Evolutionary conservation across 495 filamentous ascomycete genomes (phyloP), one percentile per base, ranked within the genome.

Genomic region (Talaromyces trachyspermus): DNA sequence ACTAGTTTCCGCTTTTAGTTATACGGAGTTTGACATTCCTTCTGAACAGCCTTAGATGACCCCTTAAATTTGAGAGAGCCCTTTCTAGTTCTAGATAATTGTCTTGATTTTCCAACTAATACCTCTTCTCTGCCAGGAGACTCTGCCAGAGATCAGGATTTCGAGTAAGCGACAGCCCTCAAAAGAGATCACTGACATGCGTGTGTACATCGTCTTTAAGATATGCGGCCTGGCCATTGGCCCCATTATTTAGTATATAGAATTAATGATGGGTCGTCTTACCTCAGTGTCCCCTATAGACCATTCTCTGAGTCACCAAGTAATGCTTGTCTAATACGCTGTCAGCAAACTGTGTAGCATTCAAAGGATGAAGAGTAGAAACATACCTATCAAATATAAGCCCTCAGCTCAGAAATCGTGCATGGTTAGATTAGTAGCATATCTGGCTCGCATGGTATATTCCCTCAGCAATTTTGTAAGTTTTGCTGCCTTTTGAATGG

Each of bases 61-160:
- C 29, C 29, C 29, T 33, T 5, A 33, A n/a, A n/a, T n/a, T 33
- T n/a, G 29, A 33, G 4, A 33, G 29, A 12, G 29, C 29, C 37
- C 11, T 33, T 23, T 51, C 55, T 29, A 46, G 54, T 46, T 40
- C 45, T 43, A 8, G 29, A 42, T 35, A 58, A 61, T 33, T 55
- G 45, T 20, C 48, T 32, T 43, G 51, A 23, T 52, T 41, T 44
- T 57, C 37, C 29, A 60, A 38, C 42, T 57, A 20, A 41, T 57
- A n/a, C 52, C 50, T 47, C 36, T 58, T 52, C 47, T 55, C 49
- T 35, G 53, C 55, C 30, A 19, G 55, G 24, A 61, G 50, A 40
- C 45, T 48, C 48, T 58, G 46, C 53, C 22, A 56, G n/a, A 61
- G 51, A 46, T 61, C 45, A 25, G 33, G 56, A 42, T 61, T 58